These are phyloP conservation scores for Rhizopogon vulgaris DNA, from an alignment of 768 basidiomycete species.

Conservation along the genomic window DNA sequence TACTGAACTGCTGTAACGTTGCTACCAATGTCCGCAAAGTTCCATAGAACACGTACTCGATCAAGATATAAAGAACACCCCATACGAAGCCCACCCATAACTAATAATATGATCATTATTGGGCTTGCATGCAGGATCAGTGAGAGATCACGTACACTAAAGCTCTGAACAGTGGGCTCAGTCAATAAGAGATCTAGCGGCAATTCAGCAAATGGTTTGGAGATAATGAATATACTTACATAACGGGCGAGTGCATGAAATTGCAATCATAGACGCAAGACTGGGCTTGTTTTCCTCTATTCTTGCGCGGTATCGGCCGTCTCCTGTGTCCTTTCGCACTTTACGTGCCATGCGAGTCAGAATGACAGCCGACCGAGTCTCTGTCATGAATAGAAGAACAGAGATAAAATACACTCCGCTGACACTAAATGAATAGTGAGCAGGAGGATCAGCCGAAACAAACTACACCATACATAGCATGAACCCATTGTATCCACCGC, in stretches of 20 bases:
- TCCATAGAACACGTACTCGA: constrained; percentile 38
- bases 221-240: constrained; percentile 39
- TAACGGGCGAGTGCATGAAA: constrained; percentile 67
- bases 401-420: constrained; percentile 44
- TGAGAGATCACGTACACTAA: constrained; percentile 45
- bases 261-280: constrained; percentile 54
- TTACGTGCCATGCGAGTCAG: constrained; percentile 58
- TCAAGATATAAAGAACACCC: constrained; percentile 67
- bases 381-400: constrained; percentile 53
- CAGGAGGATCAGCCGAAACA: background rate
- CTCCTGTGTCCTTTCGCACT: constrained; percentile 58
- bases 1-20: constrained; percentile 38
- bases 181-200: constrained; percentile 18
- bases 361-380: constrained; percentile 70
- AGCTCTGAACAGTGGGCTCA: constrained; percentile 69
- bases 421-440: constrained; percentile 31
- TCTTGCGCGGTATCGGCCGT: constrained; percentile 54
- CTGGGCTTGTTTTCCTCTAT: constrained; percentile 58
- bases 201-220: background rate
- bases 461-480: constrained; percentile 43
- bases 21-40: background rate
- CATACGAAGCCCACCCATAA: constrained; percentile 72
- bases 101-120: constrained; percentile 27
- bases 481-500: constrained; percentile 85
- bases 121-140: background rate